Conservation (phyloP, 495 filamentous ascomycete genomes). For the Hypoxylon lenormandii region DNA sequence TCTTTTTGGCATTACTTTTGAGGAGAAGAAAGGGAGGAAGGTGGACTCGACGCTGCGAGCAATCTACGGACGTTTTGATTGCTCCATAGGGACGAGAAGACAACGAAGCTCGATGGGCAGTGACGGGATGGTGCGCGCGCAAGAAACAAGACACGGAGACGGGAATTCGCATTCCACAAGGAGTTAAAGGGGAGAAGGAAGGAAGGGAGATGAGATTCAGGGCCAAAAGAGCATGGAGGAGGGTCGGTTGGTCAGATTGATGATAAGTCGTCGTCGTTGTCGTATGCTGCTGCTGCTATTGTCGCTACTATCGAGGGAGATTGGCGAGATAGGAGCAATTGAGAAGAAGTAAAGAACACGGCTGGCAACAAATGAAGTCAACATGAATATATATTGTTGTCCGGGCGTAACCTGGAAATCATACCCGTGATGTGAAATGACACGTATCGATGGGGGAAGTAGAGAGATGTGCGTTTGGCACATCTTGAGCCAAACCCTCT, state of each 20-base stretch:
- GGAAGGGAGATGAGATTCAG: neutral
- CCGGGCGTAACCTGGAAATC: too few species aligned
- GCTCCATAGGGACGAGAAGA: too few species aligned
- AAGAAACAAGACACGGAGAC: constrained; percentile 14
- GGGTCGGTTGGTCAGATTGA: constrained; percentile 30
- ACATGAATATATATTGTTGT: too few species aligned
- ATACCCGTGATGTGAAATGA: too few species aligned
- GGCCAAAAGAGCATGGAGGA: constrained; percentile 1
- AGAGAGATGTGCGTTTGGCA: too few species aligned
- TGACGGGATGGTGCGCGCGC: constrained; percentile 4
- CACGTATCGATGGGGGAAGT: too few species aligned
- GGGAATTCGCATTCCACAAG: constrained; percentile 44
- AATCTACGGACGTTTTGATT: neutral
- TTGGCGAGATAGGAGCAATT: too few species aligned
- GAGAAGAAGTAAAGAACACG: too few species aligned
- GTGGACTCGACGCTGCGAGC: constrained; percentile 2
- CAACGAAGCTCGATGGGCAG: neutral
- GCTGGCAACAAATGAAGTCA: too few species aligned
- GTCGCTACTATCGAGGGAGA: neutral
- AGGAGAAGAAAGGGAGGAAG: constrained; percentile 16
- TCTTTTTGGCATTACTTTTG: constrained; percentile 18
- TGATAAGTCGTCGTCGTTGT: neutral
- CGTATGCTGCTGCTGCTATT: neutral
- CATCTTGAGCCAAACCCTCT: too few species aligned
- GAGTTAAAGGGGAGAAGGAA: constrained; percentile 17